phyloP scores from a whole-genome alignment of 345 rosid genomes.

The Boechera retrofracta region DNA sequence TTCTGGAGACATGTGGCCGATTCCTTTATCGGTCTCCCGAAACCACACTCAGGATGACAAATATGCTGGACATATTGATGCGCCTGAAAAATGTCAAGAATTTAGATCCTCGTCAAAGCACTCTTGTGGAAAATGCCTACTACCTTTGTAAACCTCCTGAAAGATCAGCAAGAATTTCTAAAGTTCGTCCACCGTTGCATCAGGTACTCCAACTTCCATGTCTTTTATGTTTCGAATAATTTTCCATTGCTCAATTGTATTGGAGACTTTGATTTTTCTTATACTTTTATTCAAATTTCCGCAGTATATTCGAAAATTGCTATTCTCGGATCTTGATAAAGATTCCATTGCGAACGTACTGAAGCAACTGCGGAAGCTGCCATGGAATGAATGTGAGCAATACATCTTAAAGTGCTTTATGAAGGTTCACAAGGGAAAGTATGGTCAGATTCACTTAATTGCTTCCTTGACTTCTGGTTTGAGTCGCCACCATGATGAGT shows the following conservation, averaged over 20 bases:
- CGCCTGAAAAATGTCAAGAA: constrained; percentile 99
- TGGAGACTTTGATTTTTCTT: constrained; percentile 15
- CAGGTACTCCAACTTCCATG: constrained; percentile 58
- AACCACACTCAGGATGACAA: constrained; percentile 90
- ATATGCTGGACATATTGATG: constrained; percentile 99
- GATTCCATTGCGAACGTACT: constrained; percentile 87
- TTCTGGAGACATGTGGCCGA: constrained; percentile 98
- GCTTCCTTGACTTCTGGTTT: constrained; percentile 98
- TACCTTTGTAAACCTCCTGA: constrained; percentile 99
- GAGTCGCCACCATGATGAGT: constrained; percentile 98
- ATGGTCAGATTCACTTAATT: constrained; percentile 95
- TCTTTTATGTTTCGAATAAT: constrained; percentile 15
- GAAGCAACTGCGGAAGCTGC: constrained; percentile 96
- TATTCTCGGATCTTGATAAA: constrained; percentile 97
- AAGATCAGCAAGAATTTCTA: constrained; percentile 89
- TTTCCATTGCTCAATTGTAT: not conserved
- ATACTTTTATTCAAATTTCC: constrained; percentile 25
- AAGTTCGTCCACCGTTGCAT: constrained; percentile 90
- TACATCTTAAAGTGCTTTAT: constrained; percentile 95
- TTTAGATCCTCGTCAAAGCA: constrained; percentile 96
- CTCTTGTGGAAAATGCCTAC: constrained; percentile 98
- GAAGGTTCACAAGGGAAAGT: constrained; percentile 97
- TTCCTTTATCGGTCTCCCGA: constrained; percentile 98
- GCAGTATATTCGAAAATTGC: constrained; percentile 92
- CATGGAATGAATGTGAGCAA: constrained; percentile 93